These are phyloP conservation scores for Parietichytrium sp. DNA, from an alignment of 108 stramenopile genomes.

Conservation along the genomic window DNA sequence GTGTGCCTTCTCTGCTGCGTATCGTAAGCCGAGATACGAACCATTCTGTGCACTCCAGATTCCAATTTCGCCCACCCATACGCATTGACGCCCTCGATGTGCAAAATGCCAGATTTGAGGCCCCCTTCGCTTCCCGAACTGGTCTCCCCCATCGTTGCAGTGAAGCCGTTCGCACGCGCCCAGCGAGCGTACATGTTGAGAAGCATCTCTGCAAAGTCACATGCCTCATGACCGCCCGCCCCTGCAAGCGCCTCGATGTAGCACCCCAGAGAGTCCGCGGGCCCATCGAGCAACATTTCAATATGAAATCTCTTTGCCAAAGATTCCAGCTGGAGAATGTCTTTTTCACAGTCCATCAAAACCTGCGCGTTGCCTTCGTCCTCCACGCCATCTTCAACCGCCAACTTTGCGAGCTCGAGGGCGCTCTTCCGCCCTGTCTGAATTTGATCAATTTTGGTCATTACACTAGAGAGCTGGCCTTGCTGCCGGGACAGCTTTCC, in stretches of 20 bases:
- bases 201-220: slow-evolving; percentile 85
- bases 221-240: slow-evolving; percentile 94
- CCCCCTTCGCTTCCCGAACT: slow-evolving; percentile 62
- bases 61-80: slow-evolving; percentile 86
- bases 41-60: slow-evolving; percentile 93
- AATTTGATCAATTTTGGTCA: neutral
- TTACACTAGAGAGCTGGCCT: neutral
- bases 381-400: slow-evolving; percentile 10
- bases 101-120: slow-evolving; percentile 77
- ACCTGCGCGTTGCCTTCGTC: slow-evolving; percentile 30
- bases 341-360: neutral
- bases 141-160: slow-evolving; percentile 68
- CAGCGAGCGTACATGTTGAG: slow-evolving; percentile 85
- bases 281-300: neutral
- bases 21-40: slow-evolving; percentile 92
- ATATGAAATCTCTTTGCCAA: slow-evolving; percentile 1
- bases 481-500: slow-evolving; percentile 22
- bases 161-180: slow-evolving; percentile 75
- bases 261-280: slow-evolving; percentile 22
- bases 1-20: slow-evolving; percentile 85
- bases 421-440: neutral
- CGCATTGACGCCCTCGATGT: slow-evolving; percentile 72
- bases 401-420: slow-evolving; percentile 1
- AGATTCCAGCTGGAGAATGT: neutral
- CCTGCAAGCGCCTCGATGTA: slow-evolving; percentile 87